Base-by-base conservation (phyloP, 129 eudicot species). In the Solidago caesia region DNA sequence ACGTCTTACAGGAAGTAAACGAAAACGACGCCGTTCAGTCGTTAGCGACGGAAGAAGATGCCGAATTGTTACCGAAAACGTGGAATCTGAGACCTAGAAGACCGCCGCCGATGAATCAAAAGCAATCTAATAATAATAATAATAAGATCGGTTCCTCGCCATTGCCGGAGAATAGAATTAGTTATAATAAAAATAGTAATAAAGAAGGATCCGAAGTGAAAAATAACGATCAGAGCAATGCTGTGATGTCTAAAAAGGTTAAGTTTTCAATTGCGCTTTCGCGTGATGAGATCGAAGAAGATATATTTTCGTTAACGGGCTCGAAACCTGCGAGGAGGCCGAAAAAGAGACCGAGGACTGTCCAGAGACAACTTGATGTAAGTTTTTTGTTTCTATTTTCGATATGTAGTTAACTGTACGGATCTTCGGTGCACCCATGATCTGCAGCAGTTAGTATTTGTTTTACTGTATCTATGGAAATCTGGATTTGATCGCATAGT, bases 61-160 rank as follows among this genome's bases (percentile, higher is more conserved):
- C 60, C 9, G 63, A 66, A 14, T 76, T 71, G 9, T 33, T 41
- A n/a, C 81, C 82, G 5, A 90, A 85, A 86, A 84, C 82, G 4
- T 85, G 94, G 97, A 87, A 91, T 80, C 82, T 91, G 79, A 84
- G 97, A 66, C 97, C 97, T 6, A 80, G 94, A 49, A 86, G 85
- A 68, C 79, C 88, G 14, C 59, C 72, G 26, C 59, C 72, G 26
- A 68, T 72, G 73, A 79, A 66, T 42, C 82, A 53, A 77, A 84
- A 82, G 81, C 79, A 51, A 14, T 72, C 57, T 62, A 76, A 68
- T 13, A 76, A 69, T 21, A 66, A 73, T 29, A 60, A 45, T 15
- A 41, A 2, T 15, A 79, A 76, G 60, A 63, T 51, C 49, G 73
- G 77, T 3, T 87, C 83, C 11, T 70, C 77, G 47, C 53, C 80